Conservation (phyloP, 495 filamentous ascomycete species). For the Penicillium cataractarum region DNA sequence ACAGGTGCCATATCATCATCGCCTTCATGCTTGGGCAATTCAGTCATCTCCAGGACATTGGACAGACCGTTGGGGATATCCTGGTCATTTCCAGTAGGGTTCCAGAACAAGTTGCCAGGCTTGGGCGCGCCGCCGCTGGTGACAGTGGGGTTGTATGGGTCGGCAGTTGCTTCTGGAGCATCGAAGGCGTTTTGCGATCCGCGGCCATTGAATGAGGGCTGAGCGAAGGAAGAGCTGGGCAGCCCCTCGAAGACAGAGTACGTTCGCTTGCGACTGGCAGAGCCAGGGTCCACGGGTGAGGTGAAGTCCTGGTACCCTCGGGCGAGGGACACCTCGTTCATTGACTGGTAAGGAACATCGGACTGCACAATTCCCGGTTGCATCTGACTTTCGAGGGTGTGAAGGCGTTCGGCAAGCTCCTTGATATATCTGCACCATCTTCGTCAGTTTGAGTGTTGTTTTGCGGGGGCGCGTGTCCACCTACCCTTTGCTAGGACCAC, state of each 20-base stretch:
- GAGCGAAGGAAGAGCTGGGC: constrained; percentile 49
- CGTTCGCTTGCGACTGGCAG: constrained; percentile 56
- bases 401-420: constrained; percentile 86
- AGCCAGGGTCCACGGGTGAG: constrained; percentile 45
- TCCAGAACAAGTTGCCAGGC: constrained; percentile 46
- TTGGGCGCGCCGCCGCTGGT: constrained; percentile 36
- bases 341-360: constrained; percentile 49
- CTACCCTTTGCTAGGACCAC: constrained; percentile 93
- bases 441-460: constrained; percentile 26
- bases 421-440: constrained; percentile 77
- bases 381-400: constrained; percentile 76
- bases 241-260: constrained; percentile 60
- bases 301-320: constrained; percentile 54
- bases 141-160: constrained; percentile 45
- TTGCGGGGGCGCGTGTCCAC: constrained; percentile 20
- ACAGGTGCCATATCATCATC: constrained; percentile 47
- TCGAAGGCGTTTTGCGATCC: constrained; percentile 45
- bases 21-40: constrained; percentile 39
- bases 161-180: constrained; percentile 43
- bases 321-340: constrained; percentile 51
- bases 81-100: constrained; percentile 38
- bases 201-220: constrained; percentile 48
- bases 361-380: constrained; percentile 51
- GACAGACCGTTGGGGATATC: constrained; percentile 41
- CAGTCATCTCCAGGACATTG: constrained; percentile 40